These are phyloP conservation scores for Cyberlindnera galapagoensis DNA, from an alignment of 805 yeast genomes.

Conservation along the genomic window DNA sequence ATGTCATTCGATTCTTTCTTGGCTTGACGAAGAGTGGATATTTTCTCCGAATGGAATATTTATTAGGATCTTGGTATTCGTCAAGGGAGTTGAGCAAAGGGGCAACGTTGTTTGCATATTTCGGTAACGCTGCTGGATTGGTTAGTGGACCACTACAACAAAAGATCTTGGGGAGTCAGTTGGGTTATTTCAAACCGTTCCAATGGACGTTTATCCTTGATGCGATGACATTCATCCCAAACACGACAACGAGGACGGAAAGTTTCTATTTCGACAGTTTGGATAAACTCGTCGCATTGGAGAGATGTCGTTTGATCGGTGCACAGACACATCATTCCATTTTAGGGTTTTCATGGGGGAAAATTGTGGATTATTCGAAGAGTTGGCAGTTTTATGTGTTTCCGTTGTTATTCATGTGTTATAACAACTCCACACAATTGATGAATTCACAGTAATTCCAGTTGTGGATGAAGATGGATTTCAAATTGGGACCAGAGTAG, in stretches of 20 bases:
- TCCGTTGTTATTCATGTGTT: conserved; percentile 24
- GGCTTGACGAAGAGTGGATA: conserved; percentile 40
- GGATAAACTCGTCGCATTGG: conserved; percentile 31
- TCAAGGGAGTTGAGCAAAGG: conserved; percentile 27
- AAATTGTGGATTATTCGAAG: conserved; percentile 32
- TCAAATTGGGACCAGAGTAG: conserved; percentile 25
- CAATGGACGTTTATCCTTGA: conserved; percentile 39
- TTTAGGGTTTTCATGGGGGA: conserved; percentile 32
- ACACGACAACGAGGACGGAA: conserved; percentile 34
- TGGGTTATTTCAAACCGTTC: conserved; percentile 26
- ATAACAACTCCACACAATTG: conserved; percentile 19
- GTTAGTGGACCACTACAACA: conserved; percentile 32
- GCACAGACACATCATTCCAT: conserved; percentile 37
- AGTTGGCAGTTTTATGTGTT: conserved; percentile 45
- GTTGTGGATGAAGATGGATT: conserved; percentile 37
- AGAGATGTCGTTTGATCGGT: conserved; percentile 35
- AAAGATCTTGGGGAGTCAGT: conserved; percentile 19
- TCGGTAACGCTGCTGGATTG: conserved; percentile 27
- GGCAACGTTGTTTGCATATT: conserved; percentile 24
- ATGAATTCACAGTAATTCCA: conserved; percentile 35
- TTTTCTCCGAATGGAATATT: conserved; percentile 25
- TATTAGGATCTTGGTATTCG: conserved; percentile 27
- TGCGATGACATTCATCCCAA: conserved; percentile 34
- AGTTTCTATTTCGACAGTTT: conserved; percentile 30
- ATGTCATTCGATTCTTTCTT: conserved; percentile 28